Evolutionary conservation across 148 eudicot genomes (phyloP).

Genomic region (Rhododendron williamsianum): DNA sequence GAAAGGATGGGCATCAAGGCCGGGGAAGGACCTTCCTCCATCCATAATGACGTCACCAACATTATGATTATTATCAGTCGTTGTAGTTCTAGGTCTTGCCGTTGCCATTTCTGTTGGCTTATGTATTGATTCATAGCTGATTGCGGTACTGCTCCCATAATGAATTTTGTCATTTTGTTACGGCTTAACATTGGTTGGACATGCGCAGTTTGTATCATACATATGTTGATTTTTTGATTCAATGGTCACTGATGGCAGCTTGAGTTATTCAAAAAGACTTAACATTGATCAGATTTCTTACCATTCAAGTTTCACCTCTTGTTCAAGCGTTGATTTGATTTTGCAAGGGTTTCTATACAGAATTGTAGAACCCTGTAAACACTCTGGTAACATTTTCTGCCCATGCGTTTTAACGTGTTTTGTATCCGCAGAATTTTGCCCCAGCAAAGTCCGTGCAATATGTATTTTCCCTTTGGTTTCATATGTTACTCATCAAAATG

Average conservation of each 20-base stretch:
- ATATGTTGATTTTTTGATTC: background rate
- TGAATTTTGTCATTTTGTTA: background rate
- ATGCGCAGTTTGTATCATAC: background rate
- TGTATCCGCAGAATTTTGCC: background rate
- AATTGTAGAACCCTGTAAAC: too few relatives aligned
- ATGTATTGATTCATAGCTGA: background rate
- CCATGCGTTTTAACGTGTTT: background rate
- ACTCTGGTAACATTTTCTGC: background rate
- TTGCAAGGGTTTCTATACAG: background rate
- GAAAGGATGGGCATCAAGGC: constrained; percentile 68
- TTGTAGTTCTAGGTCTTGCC: background rate
- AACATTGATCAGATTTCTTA: too few relatives aligned
- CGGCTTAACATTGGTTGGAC: background rate
- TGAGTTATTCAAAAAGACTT: background rate
- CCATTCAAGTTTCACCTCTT: background rate
- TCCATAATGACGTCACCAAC: constrained; percentile 22
- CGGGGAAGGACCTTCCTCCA: constrained; percentile 54
- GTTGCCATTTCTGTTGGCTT: background rate
- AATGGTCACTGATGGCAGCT: background rate
- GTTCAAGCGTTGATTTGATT: background rate
- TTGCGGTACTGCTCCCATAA: background rate
- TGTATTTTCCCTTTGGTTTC: too few relatives aligned
- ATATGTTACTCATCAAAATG: too few relatives aligned
- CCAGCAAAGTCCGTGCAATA: too few relatives aligned
- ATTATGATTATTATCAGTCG: background rate